phyloP scores from a whole-genome alignment of 176 grass and related monocot species.

The Carex myosuroides region DNA sequence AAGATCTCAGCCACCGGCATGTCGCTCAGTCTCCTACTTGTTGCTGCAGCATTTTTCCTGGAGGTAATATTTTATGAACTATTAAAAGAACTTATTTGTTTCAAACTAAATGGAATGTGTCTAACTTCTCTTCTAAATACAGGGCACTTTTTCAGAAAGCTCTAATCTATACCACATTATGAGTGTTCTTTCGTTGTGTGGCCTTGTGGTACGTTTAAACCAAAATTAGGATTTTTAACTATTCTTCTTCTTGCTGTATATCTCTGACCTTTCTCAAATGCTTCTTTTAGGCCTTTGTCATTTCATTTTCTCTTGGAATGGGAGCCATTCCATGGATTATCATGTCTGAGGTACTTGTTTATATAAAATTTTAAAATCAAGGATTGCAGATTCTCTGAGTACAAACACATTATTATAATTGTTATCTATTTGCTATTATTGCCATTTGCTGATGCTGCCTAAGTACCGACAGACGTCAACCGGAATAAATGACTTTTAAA shows the following conservation, averaged over 20 bases:
- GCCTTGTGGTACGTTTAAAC: constrained; percentile 58
- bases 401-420: not conserved
- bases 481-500: not conserved
- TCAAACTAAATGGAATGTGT: constrained; percentile 19
- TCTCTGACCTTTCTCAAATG: not conserved
- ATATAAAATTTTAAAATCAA: not conserved
- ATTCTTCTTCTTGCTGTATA: not conserved
- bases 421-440: not conserved
- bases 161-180: constrained; percentile 54
- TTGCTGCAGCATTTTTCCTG: constrained; percentile 73
- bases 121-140: constrained; percentile 29
- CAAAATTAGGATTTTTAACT: not conserved
- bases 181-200: constrained; percentile 74
- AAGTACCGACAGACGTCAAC: not conserved
- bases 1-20: constrained; percentile 72
- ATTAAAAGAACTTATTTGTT: not conserved
- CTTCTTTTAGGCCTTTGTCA: constrained; percentile 58
- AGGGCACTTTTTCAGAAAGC: constrained; percentile 49
- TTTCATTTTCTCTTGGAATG: constrained; percentile 80
- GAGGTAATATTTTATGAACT: constrained; percentile 39
- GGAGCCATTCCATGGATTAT: constrained; percentile 98
- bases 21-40: constrained; percentile 73
- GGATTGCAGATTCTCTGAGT: not conserved
- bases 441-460: not conserved
- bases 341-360: constrained; percentile 85